Base-by-base conservation (phyloP, 345 rosid genomes). In the Conringia planisiliqua region DNA sequence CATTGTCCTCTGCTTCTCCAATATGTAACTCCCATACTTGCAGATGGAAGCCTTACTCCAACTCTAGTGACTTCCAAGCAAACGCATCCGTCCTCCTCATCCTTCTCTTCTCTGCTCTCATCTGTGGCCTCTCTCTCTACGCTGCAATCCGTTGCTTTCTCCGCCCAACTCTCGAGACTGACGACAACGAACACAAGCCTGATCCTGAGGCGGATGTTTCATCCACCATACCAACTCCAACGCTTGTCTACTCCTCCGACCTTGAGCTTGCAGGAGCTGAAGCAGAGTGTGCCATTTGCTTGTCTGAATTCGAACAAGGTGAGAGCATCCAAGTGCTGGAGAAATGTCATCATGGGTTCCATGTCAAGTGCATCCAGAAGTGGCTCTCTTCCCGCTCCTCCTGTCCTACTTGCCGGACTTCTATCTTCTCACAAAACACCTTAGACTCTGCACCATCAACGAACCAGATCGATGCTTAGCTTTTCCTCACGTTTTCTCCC, bases 261-360 rank as follows among this genome's bases (percentile, higher is more conserved):
- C 60, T 82, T 54, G 81, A 85, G 64, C 80, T 87, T 16, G 83
- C 84, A 0, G 94, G 90, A 10, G 80, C 74, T 3, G 82, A 58
- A 62, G 83, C 82, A 30, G 97, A 90, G 74, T 92, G 97, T 63
- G 87, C 90, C 0, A 92, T 92, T 20, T 92, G 97, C 84, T 81
- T 92, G 83, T 76, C 80, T 2, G 96, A 88, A 63, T 92, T 88
- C 54, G 82, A 63, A 5, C 83, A 81, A 51, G 96, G 92, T 10
- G 96, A 90, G 14, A 82, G 79, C 4, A 74, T 92, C 26, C 83
- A 84, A 69, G 86, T 88, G 36, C 33, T 92, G 73, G 87, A 73
- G 55, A 77, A 79, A 62, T 92, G 96, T 69, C 78, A 84, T 4
- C 96, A 92, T 80, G 92, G 92, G 5, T 92, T 92, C 77, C 97